phyloP scores from a whole-genome alignment of 2,329 filamentous ascomycete genomes.

The Whalleya microplaca region DNA sequence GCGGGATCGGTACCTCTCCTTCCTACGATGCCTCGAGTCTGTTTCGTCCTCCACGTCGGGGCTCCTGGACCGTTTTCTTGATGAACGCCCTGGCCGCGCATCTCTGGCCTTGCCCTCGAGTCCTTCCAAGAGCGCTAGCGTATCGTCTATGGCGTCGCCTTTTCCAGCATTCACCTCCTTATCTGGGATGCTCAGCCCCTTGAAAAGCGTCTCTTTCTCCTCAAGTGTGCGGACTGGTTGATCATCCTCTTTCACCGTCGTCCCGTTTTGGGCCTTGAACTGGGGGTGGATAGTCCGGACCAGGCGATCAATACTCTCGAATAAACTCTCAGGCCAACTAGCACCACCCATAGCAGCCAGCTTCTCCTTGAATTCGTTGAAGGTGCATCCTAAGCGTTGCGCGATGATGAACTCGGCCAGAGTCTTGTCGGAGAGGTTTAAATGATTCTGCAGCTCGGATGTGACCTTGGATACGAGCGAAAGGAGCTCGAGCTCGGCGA shows the following conservation, averaged over 20 bases:
- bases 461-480: conserved; percentile 95
- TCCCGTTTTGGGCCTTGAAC: conserved; percentile 65
- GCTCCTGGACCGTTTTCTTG: conserved; percentile 63
- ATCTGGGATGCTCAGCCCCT: conserved; percentile 85
- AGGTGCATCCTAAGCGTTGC: conserved; percentile 76
- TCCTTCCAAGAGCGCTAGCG: conserved; percentile 86
- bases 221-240: conserved; percentile 53
- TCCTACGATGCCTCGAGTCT: conserved; percentile 43
- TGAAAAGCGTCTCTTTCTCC: conserved; percentile 86
- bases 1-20: conserved; percentile 35
- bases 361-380: conserved; percentile 75
- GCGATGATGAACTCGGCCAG: conserved; percentile 96
- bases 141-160: conserved; percentile 83
- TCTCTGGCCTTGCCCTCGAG: conserved; percentile 68
- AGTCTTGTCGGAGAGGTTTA: conserved; percentile 90
- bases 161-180: conserved; percentile 53
- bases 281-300: conserved; percentile 90
- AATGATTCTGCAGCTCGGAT: conserved; percentile 90
- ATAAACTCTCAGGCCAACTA: conserved; percentile 80
- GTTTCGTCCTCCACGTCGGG: conserved; percentile 49
- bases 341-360: conserved; percentile 78
- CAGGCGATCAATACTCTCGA: conserved; percentile 89
- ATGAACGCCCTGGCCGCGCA: conserved; percentile 44
- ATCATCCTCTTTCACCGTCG: conserved; percentile 42
- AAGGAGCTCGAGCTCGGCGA: conserved; percentile 87